These are phyloP conservation scores for Colletotrichum australisinense DNA, from an alignment of 2,329 filamentous ascomycete species.

Conservation along the genomic window DNA sequence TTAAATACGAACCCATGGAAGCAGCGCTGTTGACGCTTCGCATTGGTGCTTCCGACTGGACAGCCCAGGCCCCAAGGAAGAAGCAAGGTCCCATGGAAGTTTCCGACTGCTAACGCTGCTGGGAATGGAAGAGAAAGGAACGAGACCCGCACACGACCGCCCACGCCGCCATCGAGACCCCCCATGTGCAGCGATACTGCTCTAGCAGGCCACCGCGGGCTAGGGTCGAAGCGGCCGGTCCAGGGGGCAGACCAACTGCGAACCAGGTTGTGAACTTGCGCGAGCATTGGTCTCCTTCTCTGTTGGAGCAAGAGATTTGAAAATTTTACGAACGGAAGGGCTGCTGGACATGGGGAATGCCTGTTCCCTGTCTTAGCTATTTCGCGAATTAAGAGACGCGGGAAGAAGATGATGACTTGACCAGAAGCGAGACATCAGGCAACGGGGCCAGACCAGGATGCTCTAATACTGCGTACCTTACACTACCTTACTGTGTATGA, in stretches of 20 bases:
- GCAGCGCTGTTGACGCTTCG: slow-evolving; percentile 1
- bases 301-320: slow-evolving; percentile 26
- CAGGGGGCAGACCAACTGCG: slow-evolving; percentile 1
- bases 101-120: not conserved
- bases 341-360: slow-evolving; percentile 32
- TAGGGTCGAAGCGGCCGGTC: slow-evolving; percentile 8
- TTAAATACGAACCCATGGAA: not conserved
- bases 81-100: not conserved
- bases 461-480: too few species aligned
- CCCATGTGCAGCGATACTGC: slow-evolving; percentile 19
- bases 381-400: slow-evolving; percentile 9
- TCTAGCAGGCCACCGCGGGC: slow-evolving; percentile 25
- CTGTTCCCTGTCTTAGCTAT: slow-evolving; percentile 5
- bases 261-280: slow-evolving; percentile 12
- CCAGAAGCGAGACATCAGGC: slow-evolving; percentile 18
- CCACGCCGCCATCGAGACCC: not conserved
- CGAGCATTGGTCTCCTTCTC: slow-evolving; percentile 2
- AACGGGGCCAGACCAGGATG: not conserved
- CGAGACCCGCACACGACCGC: not conserved
- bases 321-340: slow-evolving; percentile 28
- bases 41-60: slow-evolving; percentile 5
- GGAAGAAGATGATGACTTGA: slow-evolving; percentile 19
- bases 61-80: not conserved
- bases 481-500: not conserved
- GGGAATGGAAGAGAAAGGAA: not conserved